Percentiles rank a stretch among this genome's conserved stretches.
These are phyloP conservation scores for Ustilago cynodontis DNA, from an alignment of 1,284 basidiomycete species.

Conservation along the genomic window DNA sequence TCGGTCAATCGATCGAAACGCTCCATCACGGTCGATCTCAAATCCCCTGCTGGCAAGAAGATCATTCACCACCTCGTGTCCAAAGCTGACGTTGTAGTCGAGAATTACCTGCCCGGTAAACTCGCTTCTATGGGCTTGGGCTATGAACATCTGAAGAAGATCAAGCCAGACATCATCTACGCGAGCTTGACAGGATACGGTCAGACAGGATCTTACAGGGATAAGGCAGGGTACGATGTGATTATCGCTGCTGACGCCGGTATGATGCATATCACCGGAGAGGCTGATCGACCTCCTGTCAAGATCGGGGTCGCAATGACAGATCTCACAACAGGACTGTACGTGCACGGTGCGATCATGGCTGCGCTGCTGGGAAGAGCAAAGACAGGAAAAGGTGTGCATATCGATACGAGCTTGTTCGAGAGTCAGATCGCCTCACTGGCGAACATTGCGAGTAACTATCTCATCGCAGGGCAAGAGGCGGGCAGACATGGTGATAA, in stretches of 20 bases:
- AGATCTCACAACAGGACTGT: constrained; percentile 91
- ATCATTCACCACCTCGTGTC: constrained; percentile 81
- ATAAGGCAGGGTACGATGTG: constrained; percentile 74
- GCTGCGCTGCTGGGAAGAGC: constrained; percentile 85
- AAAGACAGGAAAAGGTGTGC: constrained; percentile 86
- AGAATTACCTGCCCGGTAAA: constrained; percentile 75
- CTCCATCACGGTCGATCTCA: constrained; percentile 85
- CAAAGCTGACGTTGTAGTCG: constrained; percentile 81
- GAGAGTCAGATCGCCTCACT: constrained; percentile 82
- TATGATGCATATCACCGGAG: constrained; percentile 77
- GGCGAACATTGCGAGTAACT: constrained; percentile 93
- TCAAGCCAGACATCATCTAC: constrained; percentile 88
- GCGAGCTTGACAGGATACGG: constrained; percentile 94
- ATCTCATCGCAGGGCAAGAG: constrained; percentile 86
- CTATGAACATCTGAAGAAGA: constrained; percentile 82
- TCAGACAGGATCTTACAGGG: constrained; percentile 87
- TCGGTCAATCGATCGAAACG: constrained; percentile 90
- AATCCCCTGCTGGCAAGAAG: constrained; percentile 80
- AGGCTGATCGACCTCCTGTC: constrained; percentile 85
- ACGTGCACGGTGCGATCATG: constrained; percentile 91
- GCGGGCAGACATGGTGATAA: constrained; percentile 89
- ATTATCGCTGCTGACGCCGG: constrained; percentile 66
- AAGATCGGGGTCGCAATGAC: constrained; percentile 84
- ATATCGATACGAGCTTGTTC: constrained; percentile 86
- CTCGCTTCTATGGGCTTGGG: constrained; percentile 85